A percentile compares a stretch with the other conserved stretches of the same genome.
Evolutionary conservation across 2,329 filamentous ascomycete genomes (phyloP).

Genomic region (Fusarium phyllophilum): DNA sequence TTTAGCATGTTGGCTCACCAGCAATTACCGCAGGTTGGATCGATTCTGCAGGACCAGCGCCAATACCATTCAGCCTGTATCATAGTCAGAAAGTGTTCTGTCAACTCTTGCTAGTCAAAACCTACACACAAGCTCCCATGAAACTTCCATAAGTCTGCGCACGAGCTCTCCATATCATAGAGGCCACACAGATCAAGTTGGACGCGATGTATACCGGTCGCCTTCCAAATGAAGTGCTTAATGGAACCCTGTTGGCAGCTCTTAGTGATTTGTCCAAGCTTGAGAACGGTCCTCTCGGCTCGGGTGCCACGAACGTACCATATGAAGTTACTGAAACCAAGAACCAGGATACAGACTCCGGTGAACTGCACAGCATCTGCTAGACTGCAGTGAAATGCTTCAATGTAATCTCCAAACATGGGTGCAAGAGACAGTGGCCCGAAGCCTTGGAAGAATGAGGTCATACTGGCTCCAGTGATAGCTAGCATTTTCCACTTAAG

Average conservation of each 20-base stretch:
- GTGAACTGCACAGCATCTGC: not conserved
- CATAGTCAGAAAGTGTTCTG: not conserved
- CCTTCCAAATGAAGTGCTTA: not conserved
- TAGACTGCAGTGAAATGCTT: not conserved
- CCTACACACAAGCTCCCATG: not conserved
- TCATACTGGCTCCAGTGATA: not conserved
- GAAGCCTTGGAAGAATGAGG: not conserved
- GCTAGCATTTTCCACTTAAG: not conserved
- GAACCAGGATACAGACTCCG: not conserved
- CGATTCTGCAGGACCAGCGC: not conserved
- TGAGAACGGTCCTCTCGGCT: rapidly evolving
- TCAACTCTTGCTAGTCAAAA: not conserved
- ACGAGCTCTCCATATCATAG: not conserved
- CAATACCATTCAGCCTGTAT: not conserved
- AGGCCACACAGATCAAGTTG: not conserved
- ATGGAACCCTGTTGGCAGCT: not conserved
- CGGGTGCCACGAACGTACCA: not conserved
- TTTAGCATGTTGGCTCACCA: not conserved
- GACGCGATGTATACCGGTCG: not conserved
- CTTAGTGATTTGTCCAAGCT: not conserved
- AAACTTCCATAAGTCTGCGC: not conserved
- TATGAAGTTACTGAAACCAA: not conserved
- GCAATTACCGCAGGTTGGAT: not conserved
- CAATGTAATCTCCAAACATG: not conserved
- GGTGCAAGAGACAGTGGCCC: not conserved